These are phyloP conservation scores for Beauveria rudraprayagi DNA, from an alignment of 2,329 filamentous ascomycete genomes.

Conservation along the genomic window DNA sequence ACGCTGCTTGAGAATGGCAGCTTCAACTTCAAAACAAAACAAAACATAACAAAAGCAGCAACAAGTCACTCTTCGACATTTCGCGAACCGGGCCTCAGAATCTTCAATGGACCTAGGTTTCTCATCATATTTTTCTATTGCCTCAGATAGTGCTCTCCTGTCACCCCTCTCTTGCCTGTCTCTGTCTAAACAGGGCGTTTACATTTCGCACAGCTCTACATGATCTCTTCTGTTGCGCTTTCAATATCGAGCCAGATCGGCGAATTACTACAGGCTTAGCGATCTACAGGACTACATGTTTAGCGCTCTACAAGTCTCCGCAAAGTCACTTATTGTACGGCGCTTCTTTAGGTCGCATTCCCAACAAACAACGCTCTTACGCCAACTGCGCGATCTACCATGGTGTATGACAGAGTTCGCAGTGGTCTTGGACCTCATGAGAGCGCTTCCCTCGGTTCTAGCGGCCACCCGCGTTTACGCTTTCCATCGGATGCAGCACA, in stretches of 20 bases:
- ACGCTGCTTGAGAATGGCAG: not conserved
- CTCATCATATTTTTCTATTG: not conserved
- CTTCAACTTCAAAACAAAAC: not conserved
- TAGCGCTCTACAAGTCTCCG: not conserved
- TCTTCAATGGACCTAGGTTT: not conserved
- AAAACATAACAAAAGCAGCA: not conserved
- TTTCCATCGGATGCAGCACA: not conserved
- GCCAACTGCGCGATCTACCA: not conserved
- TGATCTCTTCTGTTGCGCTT: too few species aligned
- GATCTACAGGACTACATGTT: not conserved
- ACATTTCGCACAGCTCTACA: not conserved
- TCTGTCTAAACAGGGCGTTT: not conserved
- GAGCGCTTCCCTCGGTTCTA: not conserved
- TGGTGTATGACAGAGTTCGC: conserved; percentile 1
- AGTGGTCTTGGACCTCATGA: not conserved
- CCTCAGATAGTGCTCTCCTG: not conserved
- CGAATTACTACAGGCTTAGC: not conserved
- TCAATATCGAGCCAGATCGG: not conserved
- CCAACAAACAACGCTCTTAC: not conserved
- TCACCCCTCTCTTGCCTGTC: not conserved
- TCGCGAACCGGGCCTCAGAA: not conserved
- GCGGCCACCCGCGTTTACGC: not conserved
- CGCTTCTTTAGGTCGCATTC: not conserved
- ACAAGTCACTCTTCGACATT: not conserved
- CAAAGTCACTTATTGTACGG: not conserved